phyloP scores from a whole-genome alignment of 1,139 yeast genomes.

The Debaryomycetaceae sp. region DNA sequence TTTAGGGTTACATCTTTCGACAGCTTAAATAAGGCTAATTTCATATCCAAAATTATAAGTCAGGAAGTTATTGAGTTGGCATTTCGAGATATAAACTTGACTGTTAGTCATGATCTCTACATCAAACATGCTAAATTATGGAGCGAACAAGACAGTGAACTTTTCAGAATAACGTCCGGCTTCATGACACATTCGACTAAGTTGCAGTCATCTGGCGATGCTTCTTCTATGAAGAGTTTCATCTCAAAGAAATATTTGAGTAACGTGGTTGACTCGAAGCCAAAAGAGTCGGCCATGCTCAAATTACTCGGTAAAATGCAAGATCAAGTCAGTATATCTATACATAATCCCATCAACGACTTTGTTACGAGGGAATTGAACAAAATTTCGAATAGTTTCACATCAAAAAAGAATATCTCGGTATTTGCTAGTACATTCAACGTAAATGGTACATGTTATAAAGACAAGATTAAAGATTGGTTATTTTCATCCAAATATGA shows the following conservation, averaged over 20 bases:
- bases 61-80: constrained; percentile 62
- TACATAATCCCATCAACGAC: constrained; percentile 72
- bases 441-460: constrained; percentile 57
- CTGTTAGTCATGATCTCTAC: constrained; percentile 38
- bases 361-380: constrained; percentile 55
- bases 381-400: constrained; percentile 47
- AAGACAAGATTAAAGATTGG: constrained; percentile 56
- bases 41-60: constrained; percentile 55
- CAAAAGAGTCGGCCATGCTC: constrained; percentile 45
- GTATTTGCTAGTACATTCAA: constrained; percentile 69
- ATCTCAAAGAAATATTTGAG: constrained; percentile 47
- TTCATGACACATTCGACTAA: constrained; percentile 34
- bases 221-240: constrained; percentile 33
- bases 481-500: constrained; percentile 42
- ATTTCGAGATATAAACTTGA: constrained; percentile 48
- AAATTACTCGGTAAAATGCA: constrained; percentile 49
- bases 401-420: constrained; percentile 47
- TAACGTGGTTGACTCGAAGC: constrained; percentile 39
- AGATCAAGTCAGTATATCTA: constrained; percentile 43
- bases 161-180: constrained; percentile 42
- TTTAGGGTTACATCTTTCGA: constrained; percentile 65
- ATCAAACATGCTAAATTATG: constrained; percentile 56
- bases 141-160: constrained; percentile 54
- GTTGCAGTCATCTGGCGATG: constrained; percentile 28
- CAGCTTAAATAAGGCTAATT: constrained; percentile 61